Evolutionary conservation across 768 basidiomycete genomes (phyloP).

Genomic region (Kwoniella sp.): DNA sequence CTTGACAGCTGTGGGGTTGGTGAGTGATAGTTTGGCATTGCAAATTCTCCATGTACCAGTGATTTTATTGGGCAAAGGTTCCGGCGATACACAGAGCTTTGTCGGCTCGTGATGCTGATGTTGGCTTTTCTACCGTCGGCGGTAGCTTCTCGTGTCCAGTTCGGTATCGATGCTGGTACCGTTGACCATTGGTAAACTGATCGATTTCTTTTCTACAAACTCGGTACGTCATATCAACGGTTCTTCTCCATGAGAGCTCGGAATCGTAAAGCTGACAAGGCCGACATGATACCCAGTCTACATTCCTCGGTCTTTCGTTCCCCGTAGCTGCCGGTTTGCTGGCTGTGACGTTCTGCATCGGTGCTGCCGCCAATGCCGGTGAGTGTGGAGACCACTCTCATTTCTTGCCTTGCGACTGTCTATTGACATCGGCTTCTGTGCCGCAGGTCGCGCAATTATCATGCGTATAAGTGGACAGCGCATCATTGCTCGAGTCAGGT

Average conservation of each 20-base stretch:
- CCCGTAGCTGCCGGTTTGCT: conserved; percentile 77
- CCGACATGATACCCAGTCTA: conserved; percentile 45
- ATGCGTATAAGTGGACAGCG: conserved; percentile 90
- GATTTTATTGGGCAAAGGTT: not conserved
- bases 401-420: not conserved
- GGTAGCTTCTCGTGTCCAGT: conserved; percentile 77
- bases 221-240: conserved; percentile 64
- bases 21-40: conserved; percentile 50
- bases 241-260: too few species aligned
- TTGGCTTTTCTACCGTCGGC: not conserved
- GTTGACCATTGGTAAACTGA: conserved; percentile 87
- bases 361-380: conserved; percentile 82
- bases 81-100: conserved; percentile 19
- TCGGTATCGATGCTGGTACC: conserved; percentile 90
- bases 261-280: not conserved
- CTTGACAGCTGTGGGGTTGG: conserved; percentile 68
- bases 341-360: conserved; percentile 77
- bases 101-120: too few species aligned
- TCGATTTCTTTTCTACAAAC: conserved; percentile 80
- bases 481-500: conserved; percentile 72
- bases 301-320: conserved; percentile 76
- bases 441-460: conserved; percentile 54
- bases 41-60: too few species aligned
- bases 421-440: not conserved
- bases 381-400: too few species aligned